These are phyloP conservation scores for Actinomortierella ambigua DNA, from an alignment of 371 early-diverging fungal species.

Conservation along the genomic window DNA sequence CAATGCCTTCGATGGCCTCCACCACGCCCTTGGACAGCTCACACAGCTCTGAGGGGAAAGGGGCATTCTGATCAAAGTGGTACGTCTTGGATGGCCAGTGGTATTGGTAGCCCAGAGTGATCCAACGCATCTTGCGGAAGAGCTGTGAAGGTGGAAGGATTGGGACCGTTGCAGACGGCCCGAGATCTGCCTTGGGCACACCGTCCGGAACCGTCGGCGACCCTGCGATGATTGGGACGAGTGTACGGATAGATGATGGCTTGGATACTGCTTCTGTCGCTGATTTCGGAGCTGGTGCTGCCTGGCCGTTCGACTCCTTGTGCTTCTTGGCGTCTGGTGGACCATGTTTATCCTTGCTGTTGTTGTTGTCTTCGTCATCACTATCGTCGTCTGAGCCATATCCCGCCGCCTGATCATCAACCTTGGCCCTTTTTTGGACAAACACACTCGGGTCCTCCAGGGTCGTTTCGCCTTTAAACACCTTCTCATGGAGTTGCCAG, in stretches of 20 bases:
- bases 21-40: conserved; percentile 65
- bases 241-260: conserved; percentile 18
- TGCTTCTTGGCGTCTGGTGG: neutral
- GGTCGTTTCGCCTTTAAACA: conserved; percentile 31
- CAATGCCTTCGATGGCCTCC: conserved; percentile 54
- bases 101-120: conserved; percentile 90
- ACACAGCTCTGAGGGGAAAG: conserved; percentile 62
- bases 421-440: conserved; percentile 35
- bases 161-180: conserved; percentile 47
- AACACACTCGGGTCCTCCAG: conserved; percentile 33
- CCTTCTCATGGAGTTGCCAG: conserved; percentile 64
- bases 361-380: conserved; percentile 20
- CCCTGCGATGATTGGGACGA: conserved; percentile 23
- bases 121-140: conserved; percentile 80
- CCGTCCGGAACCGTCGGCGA: conserved; percentile 23
- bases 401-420: conserved; percentile 23
- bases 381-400: conserved; percentile 34
- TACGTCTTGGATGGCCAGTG: conserved; percentile 89
- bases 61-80: conserved; percentile 58
- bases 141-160: conserved; percentile 54
- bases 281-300: conserved; percentile 8
- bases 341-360: neutral
- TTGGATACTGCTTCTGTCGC: conserved; percentile 14
- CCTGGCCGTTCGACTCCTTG: neutral
- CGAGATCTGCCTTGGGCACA: conserved; percentile 43